Evolutionary conservation across 192 early-diverging fungal genomes (phyloP).

Genomic region (Cetraspora pellucida): DNA sequence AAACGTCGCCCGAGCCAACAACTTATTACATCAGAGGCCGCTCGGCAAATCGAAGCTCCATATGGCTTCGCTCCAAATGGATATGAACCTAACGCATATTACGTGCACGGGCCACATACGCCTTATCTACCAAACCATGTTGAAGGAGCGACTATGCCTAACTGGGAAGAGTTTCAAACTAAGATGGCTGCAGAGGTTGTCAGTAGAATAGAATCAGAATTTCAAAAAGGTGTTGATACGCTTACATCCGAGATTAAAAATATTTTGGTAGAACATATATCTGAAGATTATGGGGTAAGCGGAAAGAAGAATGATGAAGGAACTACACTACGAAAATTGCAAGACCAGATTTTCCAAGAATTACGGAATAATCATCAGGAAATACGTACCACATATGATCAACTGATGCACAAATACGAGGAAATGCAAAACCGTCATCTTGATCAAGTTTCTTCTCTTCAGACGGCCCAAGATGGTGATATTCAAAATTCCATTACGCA

Average conservation of each 20-base stretch:
- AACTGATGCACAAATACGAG: not conserved
- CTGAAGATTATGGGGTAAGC: not conserved
- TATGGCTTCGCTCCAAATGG: not conserved
- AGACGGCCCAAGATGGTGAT: not conserved
- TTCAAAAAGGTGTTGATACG: slow-evolving; percentile 7
- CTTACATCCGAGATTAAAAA: not conserved
- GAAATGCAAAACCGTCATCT: slow-evolving; percentile 22
- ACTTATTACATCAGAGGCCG: not conserved
- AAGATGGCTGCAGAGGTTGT: not conserved
- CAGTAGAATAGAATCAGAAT: not conserved
- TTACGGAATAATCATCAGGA: slow-evolving; percentile 14
- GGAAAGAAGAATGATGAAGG: not conserved
- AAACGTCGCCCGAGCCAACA: not conserved
- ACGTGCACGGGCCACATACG: not conserved
- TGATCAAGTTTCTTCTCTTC: not conserved
- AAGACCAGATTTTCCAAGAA: not conserved
- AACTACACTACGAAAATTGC: not conserved
- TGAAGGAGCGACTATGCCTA: not conserved
- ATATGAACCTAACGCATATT: not conserved
- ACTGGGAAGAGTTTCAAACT: slow-evolving; percentile 6
- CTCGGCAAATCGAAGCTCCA: too few species aligned
- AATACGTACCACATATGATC: not conserved
- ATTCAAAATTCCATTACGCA: not conserved
- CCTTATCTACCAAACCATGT: not conserved
- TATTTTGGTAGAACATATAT: not conserved